Evolutionary conservation across 495 filamentous ascomycete species (phyloP), one percentile per base, ranked within the genome.

Genomic region (Neurospora hispaniola): DNA sequence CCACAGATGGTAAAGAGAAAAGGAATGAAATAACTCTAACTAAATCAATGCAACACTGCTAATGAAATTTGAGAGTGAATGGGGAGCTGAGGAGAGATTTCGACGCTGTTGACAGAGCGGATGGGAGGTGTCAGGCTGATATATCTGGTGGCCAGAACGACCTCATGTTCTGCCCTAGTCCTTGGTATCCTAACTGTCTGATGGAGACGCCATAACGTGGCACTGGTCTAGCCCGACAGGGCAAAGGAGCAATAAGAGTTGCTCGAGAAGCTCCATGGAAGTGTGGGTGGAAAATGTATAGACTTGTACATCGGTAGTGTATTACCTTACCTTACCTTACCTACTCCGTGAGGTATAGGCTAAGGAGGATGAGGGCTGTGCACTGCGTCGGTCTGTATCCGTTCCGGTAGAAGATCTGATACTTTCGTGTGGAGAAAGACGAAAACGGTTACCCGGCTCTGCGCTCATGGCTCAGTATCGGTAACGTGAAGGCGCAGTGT

Each of bases 401-500:
- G 54, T 66, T 66, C 54, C 35, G 54, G 12, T 18, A 31, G 54
- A 38, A 38, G 31, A 66, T 66, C 54, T 10, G 14, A 35, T 66
- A 66, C 27, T 48, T 38, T 38, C 41, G 43, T 74, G 70, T 74
- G 74, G 66, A 54, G 69, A 71, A 70, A 40, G 39, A 73, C 71
- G 46, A 73, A 48, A 66, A 66, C 20, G 54, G 69, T 18, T 39
- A 31, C 39, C 14, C 35, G 69, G 39, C 43, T 46, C 70, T 59
- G 71, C 72, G 54, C 44, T 68, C 72, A 73, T 42, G 71, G 72
- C 72, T 70, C 69, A 69, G 59, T 72, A 43, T 46, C 43, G 18
- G 38, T 69, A 42, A 70, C 5, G 39, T 18, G 40, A 71, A 4
- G 71, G 40, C 71, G 66, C 62, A 73, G 71, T 18, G 54, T 69